phyloP scores from a whole-genome alignment of 2,329 filamentous ascomycete genomes.

The Metarhizium anisopliae region DNA sequence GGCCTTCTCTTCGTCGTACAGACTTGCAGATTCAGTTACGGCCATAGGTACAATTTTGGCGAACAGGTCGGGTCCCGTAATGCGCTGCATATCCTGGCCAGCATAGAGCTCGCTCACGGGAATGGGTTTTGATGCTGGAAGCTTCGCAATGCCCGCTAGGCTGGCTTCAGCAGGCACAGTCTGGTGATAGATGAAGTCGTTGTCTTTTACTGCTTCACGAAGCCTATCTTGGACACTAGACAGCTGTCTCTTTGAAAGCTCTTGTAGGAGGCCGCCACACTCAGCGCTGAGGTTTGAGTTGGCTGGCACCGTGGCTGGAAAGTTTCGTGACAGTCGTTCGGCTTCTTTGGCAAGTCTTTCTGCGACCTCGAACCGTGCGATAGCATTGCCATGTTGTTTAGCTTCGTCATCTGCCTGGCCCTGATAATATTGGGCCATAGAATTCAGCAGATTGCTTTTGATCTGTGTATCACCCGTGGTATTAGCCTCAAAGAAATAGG shows the following conservation, averaged over 20 bases:
- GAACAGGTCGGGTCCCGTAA: conserved; percentile 95
- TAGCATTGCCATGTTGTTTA: conserved; percentile 75
- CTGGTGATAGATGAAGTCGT: conserved; percentile 98
- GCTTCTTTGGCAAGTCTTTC: conserved; percentile 74
- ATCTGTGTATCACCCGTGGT: conserved; percentile 29
- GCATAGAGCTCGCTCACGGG: conserved; percentile 95
- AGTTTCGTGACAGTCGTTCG: conserved; percentile 63
- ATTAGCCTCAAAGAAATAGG: neutral
- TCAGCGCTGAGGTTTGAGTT: conserved; percentile 80
- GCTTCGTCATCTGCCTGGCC: conserved; percentile 84
- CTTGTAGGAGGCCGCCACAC: conserved; percentile 62
- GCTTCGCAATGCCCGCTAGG: conserved; percentile 72
- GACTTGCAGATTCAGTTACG: conserved; percentile 90
- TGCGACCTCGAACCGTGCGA: conserved; percentile 73
- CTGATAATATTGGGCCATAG: conserved; percentile 88
- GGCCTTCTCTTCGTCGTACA: conserved; percentile 98
- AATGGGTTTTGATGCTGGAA: conserved; percentile 93
- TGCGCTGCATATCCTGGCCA: conserved; percentile 91
- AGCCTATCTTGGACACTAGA: conserved; percentile 75
- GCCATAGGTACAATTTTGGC: conserved; percentile 93
- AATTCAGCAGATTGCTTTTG: conserved; percentile 76
- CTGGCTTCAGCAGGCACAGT: conserved; percentile 78
- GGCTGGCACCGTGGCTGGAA: conserved; percentile 69
- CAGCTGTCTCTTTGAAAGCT: conserved; percentile 75
- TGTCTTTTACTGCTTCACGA: conserved; percentile 72